Conservation (phyloP, 2,329 filamentous ascomycete genomes). For the Sporothrix phasma region DNA sequence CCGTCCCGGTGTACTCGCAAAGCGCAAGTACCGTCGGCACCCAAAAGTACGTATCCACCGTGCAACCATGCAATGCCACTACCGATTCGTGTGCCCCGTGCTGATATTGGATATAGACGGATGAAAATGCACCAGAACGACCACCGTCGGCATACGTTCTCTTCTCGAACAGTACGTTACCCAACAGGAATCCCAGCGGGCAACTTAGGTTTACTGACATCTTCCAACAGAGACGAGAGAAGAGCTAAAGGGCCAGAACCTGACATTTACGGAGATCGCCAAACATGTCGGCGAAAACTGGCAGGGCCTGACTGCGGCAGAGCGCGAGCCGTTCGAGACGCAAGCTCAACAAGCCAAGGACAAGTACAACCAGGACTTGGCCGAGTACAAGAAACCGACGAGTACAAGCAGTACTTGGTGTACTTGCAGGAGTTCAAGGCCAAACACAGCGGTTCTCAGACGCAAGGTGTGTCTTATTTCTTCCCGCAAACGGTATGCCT, state of each 20-base stretch:
- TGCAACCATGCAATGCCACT: too few species aligned
- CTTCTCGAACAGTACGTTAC: constrained; percentile 63
- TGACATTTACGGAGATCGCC: constrained; percentile 75
- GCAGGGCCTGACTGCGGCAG: constrained; percentile 57
- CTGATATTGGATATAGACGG: constrained; percentile 40
- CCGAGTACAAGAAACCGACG: constrained; percentile 68
- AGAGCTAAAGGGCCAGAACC: constrained; percentile 61
- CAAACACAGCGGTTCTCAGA: constrained; percentile 48
- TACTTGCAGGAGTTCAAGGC: constrained; percentile 72
- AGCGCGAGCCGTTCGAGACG: constrained; percentile 63
- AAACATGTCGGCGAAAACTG: constrained; percentile 74
- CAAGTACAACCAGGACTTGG: constrained; percentile 61
- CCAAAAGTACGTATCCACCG: constrained; percentile 47
- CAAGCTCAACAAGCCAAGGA: constrained; percentile 66
- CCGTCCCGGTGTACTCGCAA: constrained; percentile 38
- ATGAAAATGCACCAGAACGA: constrained; percentile 69
- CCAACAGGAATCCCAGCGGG: neutral
- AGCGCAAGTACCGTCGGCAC: constrained; percentile 68
- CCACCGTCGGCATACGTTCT: constrained; percentile 77
- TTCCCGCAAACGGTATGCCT: constrained; percentile 11
- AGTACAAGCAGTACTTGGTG: constrained; percentile 57
- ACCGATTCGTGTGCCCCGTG: too few species aligned
- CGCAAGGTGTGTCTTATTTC: constrained; percentile 39
- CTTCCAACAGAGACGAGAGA: constrained; percentile 57
- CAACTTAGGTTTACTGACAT: neutral